Conservation (phyloP, 768 basidiomycete species). For the Russula griseocarnosa region DNA sequence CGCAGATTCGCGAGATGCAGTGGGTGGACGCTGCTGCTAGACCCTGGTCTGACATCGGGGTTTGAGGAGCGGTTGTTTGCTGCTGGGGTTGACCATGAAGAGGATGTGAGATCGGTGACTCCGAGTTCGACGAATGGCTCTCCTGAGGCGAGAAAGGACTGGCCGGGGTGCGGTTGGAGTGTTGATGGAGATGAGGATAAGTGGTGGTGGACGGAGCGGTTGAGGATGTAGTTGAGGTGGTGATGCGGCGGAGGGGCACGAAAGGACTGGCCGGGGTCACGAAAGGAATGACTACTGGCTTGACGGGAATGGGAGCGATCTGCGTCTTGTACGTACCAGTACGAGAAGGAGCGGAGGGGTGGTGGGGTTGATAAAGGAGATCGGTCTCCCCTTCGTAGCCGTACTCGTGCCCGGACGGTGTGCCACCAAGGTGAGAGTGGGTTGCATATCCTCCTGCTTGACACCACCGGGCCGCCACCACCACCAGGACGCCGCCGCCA, state of each 20-base stretch:
- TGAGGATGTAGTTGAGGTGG: slow-evolving; percentile 38
- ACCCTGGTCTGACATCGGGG: slow-evolving; percentile 43
- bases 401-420: slow-evolving; percentile 68
- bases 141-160: slow-evolving; percentile 68
- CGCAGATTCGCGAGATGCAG: slow-evolving; percentile 45
- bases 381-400: slow-evolving; percentile 57
- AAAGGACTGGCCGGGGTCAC: slow-evolving; percentile 77
- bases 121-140: slow-evolving; percentile 43
- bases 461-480: slow-evolving; percentile 30
- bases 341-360: slow-evolving; percentile 30
- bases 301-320: slow-evolving; percentile 39
- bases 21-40: slow-evolving; percentile 49
- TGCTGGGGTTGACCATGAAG: slow-evolving; percentile 27
- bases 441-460: slow-evolving; percentile 43
- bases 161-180: slow-evolving; percentile 38
- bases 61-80: slow-evolving; percentile 29
- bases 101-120: slow-evolving; percentile 37
- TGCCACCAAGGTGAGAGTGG: slow-evolving; percentile 36
- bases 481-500: not conserved
- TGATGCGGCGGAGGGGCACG: slow-evolving; percentile 51
- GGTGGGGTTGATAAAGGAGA: slow-evolving; percentile 33
- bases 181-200: slow-evolving; percentile 31
- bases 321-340: slow-evolving; percentile 43
- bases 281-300: slow-evolving; percentile 63
- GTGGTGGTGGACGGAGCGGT: slow-evolving; percentile 28